Conservation (phyloP, 768 basidiomycete species). For the Mycena amicta region DNA sequence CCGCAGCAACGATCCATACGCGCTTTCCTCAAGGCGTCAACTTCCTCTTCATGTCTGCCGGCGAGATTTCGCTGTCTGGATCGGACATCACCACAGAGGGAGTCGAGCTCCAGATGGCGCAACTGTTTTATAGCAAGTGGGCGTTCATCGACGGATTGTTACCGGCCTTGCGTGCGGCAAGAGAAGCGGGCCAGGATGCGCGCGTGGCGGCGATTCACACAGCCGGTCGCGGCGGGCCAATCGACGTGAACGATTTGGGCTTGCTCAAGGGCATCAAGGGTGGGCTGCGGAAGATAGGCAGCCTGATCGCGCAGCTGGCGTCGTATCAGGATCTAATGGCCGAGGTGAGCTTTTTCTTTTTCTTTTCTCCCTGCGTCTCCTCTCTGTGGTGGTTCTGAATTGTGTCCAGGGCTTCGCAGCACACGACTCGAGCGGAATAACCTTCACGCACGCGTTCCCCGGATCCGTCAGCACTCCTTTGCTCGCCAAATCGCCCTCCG, state of each 20-base stretch:
- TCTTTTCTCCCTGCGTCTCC: too few relatives aligned
- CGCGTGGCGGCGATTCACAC: slow-evolving; percentile 35
- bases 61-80: slow-evolving; percentile 30
- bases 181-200: slow-evolving; percentile 37
- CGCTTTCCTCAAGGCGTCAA: slow-evolving; percentile 34
- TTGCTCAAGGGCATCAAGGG: slow-evolving; percentile 20
- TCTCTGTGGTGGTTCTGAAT: neutral
- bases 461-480: slow-evolving; percentile 8
- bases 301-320: neutral
- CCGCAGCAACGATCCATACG: slow-evolving; percentile 15
- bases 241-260: slow-evolving; percentile 35
- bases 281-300: neutral
- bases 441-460: slow-evolving; percentile 5
- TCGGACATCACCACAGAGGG: slow-evolving; percentile 38
- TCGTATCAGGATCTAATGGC: slow-evolving; percentile 10
- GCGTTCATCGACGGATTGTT: slow-evolving; percentile 37
- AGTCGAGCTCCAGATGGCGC: slow-evolving; percentile 34
- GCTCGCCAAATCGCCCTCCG: slow-evolving; percentile 2
- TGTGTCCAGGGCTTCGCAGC: slow-evolving; percentile 7
- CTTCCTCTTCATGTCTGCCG: slow-evolving; percentile 35
- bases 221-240: slow-evolving; percentile 26
- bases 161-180: slow-evolving; percentile 31
- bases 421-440: neutral
- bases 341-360: neutral
- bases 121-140: slow-evolving; percentile 40